Evolutionary conservation across 257 asterid species (phyloP).

Genomic region (Solanum commersonii): DNA sequence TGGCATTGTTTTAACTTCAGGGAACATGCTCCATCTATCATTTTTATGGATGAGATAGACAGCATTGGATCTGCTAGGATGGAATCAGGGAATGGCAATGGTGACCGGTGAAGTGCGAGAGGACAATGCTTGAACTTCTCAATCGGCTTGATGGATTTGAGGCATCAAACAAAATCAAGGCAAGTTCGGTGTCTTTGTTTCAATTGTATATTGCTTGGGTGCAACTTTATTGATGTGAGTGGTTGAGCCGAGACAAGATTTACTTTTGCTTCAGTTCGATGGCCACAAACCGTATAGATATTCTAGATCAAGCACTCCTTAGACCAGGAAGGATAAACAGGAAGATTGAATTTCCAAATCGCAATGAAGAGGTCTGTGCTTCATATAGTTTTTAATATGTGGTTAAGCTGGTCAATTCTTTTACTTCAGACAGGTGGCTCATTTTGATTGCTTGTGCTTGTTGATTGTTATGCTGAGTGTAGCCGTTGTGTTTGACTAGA

Average conservation of each 20-base stretch:
- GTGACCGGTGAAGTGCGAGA: conserved; percentile 88
- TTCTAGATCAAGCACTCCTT: conserved; percentile 87
- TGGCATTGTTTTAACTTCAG: conserved; percentile 2
- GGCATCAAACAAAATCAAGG: conserved; percentile 86
- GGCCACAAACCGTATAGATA: conserved; percentile 92
- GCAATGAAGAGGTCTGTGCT: conserved; percentile 61
- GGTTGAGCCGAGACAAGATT: background rate
- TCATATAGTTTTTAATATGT: background rate
- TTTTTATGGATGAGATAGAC: conserved; percentile 93
- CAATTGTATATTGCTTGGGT: background rate
- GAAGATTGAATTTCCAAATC: conserved; percentile 92
- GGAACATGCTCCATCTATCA: conserved; percentile 91
- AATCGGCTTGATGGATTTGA: conserved; percentile 96
- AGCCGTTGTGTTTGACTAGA: background rate
- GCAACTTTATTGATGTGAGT: background rate
- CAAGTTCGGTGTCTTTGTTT: background rate
- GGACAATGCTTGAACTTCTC: conserved; percentile 90
- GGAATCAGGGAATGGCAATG: conserved; percentile 91
- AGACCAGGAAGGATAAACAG: conserved; percentile 89
- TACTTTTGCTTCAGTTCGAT: conserved; percentile 36
- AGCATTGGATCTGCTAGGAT: conserved; percentile 87
- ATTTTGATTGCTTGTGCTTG: background rate
- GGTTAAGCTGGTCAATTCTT: background rate
- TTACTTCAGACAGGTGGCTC: background rate
- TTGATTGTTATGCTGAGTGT: background rate